Conservation (phyloP, 1,284 basidiomycete genomes). For the Laetiporus sulphureus region DNA sequence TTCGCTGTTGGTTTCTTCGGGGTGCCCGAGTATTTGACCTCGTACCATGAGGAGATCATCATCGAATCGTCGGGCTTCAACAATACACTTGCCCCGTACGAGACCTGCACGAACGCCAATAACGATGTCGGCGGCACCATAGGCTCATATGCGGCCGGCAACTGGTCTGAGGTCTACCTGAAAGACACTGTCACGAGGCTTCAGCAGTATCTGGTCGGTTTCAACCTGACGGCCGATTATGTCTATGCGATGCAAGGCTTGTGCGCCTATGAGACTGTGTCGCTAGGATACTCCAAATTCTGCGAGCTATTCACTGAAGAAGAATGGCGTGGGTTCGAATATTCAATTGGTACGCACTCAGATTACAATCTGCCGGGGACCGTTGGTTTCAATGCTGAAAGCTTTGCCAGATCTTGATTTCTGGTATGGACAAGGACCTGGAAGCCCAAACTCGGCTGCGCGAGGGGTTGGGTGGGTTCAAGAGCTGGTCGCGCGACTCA, state of each 20-base stretch:
- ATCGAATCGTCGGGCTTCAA: conserved; percentile 48
- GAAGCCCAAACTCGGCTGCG: conserved; percentile 46
- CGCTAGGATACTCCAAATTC: conserved; percentile 51
- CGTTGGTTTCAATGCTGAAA: no score
- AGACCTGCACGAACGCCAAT: conserved; percentile 36
- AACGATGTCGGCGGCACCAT: conserved; percentile 27
- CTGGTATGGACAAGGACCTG: conserved; percentile 52
- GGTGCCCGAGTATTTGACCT: conserved; percentile 37
- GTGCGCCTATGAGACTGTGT: conserved; percentile 64
- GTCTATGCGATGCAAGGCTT: conserved; percentile 42
- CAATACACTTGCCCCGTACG: conserved; percentile 49
- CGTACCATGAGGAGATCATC: conserved; percentile 45
- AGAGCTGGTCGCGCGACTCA: conserved; percentile 46
- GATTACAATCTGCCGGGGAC: background rate
- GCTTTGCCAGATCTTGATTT: conserved; percentile 30
- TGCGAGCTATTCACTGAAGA: conserved; percentile 56
- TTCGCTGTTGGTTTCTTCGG: conserved; percentile 61
- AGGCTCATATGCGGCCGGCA: conserved; percentile 23
- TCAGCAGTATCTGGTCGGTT: conserved; percentile 38
- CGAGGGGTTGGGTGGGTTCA: conserved; percentile 60
- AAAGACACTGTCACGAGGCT: conserved; percentile 42
- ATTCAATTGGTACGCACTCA: conserved; percentile 31
- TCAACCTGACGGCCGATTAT: conserved; percentile 41
- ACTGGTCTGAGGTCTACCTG: conserved; percentile 52
- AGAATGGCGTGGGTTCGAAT: conserved; percentile 62